phyloP scores from a whole-genome alignment of 2,329 filamentous ascomycete species.

The Periglandula ipomoeae region DNA sequence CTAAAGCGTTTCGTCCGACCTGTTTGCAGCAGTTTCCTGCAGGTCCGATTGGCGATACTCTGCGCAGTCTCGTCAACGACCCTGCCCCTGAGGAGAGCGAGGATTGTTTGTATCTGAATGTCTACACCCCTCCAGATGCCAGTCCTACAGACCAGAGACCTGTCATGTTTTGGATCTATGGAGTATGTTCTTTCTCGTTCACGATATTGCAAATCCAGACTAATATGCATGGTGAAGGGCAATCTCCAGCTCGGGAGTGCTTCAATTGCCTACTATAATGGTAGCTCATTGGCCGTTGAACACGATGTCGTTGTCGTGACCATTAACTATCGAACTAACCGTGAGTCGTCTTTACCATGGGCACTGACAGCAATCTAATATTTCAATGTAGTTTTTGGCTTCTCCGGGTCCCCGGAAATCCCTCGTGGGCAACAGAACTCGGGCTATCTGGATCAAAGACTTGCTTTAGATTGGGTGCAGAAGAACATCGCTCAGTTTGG shows the following conservation, averaged over 20 bases:
- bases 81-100: too few species aligned
- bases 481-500: conserved; percentile 54
- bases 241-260: not conserved
- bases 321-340: not conserved
- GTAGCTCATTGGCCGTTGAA: not conserved
- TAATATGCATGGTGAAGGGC: too few species aligned
- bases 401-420: conserved; percentile 1
- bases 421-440: not conserved
- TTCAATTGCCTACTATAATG: not conserved
- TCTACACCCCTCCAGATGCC: not conserved
- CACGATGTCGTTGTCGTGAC: conserved; percentile 1
- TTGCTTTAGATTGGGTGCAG: conserved; percentile 50
- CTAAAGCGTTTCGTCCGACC: too few species aligned
- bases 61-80: too few species aligned
- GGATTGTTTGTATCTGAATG: not conserved
- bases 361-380: too few species aligned
- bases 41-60: too few species aligned
- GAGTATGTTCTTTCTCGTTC: too few species aligned
- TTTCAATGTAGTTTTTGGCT: conserved; percentile 3
- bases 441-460: conserved; percentile 36
- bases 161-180: conserved; percentile 2
- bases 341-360: too few species aligned
- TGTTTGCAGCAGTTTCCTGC: too few species aligned
- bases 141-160: not conserved
- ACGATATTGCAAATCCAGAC: too few species aligned